Evolutionary conservation across 768 basidiomycete genomes (phyloP).

Genomic region (Austroboletus eburneus): DNA sequence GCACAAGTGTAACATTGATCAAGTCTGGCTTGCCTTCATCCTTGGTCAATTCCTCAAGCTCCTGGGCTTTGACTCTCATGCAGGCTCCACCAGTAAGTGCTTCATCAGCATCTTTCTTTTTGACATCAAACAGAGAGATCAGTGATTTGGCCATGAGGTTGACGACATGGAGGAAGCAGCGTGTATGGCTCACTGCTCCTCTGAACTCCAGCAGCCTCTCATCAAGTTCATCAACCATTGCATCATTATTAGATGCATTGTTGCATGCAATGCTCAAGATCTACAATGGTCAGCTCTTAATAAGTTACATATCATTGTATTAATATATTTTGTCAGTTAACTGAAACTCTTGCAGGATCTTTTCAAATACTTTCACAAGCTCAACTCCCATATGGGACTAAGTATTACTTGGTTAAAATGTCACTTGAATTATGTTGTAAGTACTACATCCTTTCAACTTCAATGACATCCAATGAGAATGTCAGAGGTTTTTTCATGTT

Average conservation of each 20-base stretch:
- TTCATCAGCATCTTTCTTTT: too few relatives aligned
- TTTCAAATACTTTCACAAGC: conserved; percentile 6
- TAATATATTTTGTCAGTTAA: conserved; percentile 3
- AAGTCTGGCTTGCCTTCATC: too few relatives aligned
- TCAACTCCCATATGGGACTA: neutral
- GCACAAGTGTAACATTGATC: too few relatives aligned
- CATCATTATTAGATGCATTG: conserved; percentile 28
- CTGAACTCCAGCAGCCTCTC: conserved; percentile 19
- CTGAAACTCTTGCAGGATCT: conserved; percentile 18
- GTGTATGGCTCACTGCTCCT: conserved; percentile 20
- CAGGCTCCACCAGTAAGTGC: too few relatives aligned
- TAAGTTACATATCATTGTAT: too few relatives aligned
- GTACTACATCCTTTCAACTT: neutral
- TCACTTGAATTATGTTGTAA: too few relatives aligned
- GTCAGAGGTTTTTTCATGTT: neutral
- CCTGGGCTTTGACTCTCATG: too few relatives aligned
- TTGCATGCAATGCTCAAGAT: conserved; percentile 19
- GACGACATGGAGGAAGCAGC: conserved; percentile 39
- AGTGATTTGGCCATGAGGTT: conserved; percentile 26
- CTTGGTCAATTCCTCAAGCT: too few relatives aligned
- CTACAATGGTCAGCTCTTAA: conserved; percentile 2
- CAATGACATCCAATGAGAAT: conserved; percentile 1
- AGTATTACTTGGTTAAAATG: neutral
- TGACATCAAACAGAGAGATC: neutral
- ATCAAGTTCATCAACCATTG: conserved; percentile 15